Evolutionary conservation across 2,329 filamentous ascomycete genomes (phyloP).

Genomic region (Diaporthe citrichinensis): DNA sequence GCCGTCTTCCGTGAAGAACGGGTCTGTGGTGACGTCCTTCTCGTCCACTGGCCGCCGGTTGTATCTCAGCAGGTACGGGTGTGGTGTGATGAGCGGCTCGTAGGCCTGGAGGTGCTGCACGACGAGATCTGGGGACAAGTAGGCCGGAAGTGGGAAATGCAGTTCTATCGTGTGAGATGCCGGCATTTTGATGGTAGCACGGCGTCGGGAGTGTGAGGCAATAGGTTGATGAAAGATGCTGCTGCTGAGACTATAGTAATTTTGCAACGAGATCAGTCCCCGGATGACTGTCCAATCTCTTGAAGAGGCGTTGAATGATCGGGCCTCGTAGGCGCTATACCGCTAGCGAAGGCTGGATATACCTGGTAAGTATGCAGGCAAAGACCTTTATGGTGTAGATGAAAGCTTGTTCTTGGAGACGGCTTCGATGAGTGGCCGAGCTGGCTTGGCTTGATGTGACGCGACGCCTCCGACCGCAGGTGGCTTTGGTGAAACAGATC

Average conservation of each 20-base stretch:
- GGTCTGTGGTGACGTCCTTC: slow-evolving; percentile 40
- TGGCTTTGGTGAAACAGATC: neutral
- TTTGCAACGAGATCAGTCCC: neutral
- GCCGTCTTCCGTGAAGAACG: slow-evolving; percentile 42
- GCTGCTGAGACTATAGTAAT: neutral
- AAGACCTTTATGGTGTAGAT: neutral
- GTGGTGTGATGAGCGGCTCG: slow-evolving; percentile 41
- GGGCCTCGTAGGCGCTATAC: neutral
- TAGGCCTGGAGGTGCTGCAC: slow-evolving; percentile 51
- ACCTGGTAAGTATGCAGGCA: neutral
- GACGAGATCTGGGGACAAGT: slow-evolving; percentile 54
- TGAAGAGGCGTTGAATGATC: too few species aligned
- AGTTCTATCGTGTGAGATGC: slow-evolving; percentile 53
- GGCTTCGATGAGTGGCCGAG: slow-evolving; percentile 1
- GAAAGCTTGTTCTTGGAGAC: neutral
- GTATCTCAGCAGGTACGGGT: slow-evolving; percentile 40
- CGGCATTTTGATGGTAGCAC: slow-evolving; percentile 48
- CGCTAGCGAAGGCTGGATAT: neutral
- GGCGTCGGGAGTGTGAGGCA: neutral
- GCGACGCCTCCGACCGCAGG: neutral
- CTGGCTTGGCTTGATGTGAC: slow-evolving; percentile 1
- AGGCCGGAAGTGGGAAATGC: slow-evolving; percentile 58
- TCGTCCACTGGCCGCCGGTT: slow-evolving; percentile 34
- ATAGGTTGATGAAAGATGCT: neutral
- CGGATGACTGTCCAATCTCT: neutral